Base-by-base conservation (phyloP, 2,329 filamentous ascomycete genomes). In the Fusarium multiceps region DNA sequence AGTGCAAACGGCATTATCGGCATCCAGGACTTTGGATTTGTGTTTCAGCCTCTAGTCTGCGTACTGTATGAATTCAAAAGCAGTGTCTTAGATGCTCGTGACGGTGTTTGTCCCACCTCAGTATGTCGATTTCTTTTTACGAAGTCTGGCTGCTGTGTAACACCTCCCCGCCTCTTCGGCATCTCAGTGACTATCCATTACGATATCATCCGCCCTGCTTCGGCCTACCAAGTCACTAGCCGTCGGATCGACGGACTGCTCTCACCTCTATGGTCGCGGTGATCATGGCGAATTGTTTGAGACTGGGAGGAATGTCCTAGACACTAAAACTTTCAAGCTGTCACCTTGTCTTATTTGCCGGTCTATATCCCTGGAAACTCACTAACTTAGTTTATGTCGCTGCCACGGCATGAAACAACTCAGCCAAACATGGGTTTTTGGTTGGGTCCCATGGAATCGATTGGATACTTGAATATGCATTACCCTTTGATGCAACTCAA, bases 351-450 rank as follows among this genome's bases (percentile, higher is more conserved):
- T 49, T 41, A 59, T 37, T 64, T 30, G 32, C 32, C 25, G 50
- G 56, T 47, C 43, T 54, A 51, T 28, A 47, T 30, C 49, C 46
- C 28, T 53, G 25, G 28, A 54, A 50, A 23, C 40, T 21, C 53
- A 49, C 28, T 27, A 40, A 50, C 49, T 51, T 70, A 47, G 66
- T 32, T 40, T 59, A 67, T 37, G 45, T 59, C 51, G 20, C 51
- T 70, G 66, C 51, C 61, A 47, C 66, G 57, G 53, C 66, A 58
- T 67, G 54, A 59, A 50, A 63, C 67, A 68, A 54, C 46, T 63
- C 63, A 47, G 48, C 47, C 63, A 56, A 56, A 54, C 67, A 55
- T 64, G 57, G 43, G 28, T 46, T 63, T 63, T 55, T 51, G 23
- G 27, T 30, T 43, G 46, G 34, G 18, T 41, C 27, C 48, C 40